Base-by-base conservation (phyloP, 2,329 filamentous ascomycete species). In the Claviceps digitariae region DNA sequence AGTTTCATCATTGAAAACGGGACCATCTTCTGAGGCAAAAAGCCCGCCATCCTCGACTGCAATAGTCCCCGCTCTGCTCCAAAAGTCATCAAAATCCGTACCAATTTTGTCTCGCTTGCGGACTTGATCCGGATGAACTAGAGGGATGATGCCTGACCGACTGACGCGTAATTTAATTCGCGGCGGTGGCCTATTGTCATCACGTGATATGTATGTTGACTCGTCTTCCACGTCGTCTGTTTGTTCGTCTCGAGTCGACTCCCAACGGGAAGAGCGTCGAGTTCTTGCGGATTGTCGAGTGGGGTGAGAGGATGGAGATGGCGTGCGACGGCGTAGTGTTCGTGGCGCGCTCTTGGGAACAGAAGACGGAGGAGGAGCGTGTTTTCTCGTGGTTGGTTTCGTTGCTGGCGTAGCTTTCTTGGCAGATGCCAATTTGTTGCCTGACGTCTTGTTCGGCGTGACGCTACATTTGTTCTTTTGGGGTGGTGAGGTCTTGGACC, bases 121-220 rank as follows among this genome's bases (percentile, higher is more conserved):
- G 50, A 79, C 72, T 58, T 83, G 77, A 25, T 74, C 75, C 6
- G 79, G 78, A 60, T 84, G 79, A 7, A 82, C 74, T 4, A 82
- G 64, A 17, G 82, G 82, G 41, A 84, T 72, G 21, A 62, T 53
- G 15, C 63, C 63, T 4, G 64, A 63, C 29, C 65, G 62, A 17
- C 58, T 60, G 13, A 77, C 67, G 27, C 74, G 72, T 43, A 81
- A 58, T 52, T 72, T 75, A 27, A 81, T 78, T 36, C 74, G 70
- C 2, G 75, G 69, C 1, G 69, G 68, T 41, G 65, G 66, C 8
- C 62, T 62, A 25, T 60, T 59, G 50, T 57, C 55, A 23, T 65
- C 56, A 23, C 57, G 56, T 3, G 57, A 51, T 8, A 40, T 34
- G 17, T 58, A 49, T 13, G 52, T 60, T 1, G 57, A 29, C 15